Base-by-base conservation (phyloP, 176 grass and related monocot species). In the Dendrocalamus sinicus region DNA sequence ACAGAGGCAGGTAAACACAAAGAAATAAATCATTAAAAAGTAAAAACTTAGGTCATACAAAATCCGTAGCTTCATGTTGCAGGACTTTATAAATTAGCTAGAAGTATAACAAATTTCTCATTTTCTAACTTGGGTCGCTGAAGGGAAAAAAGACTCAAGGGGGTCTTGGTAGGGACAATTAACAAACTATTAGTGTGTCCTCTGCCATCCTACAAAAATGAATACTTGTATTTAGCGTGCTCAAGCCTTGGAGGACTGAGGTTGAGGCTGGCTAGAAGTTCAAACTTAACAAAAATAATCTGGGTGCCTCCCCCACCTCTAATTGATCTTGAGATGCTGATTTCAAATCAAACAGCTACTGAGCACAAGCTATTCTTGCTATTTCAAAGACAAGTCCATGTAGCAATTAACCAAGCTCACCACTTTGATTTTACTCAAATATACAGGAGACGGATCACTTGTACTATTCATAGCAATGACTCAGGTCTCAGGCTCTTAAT, bases 1-100 rank as follows among this genome's bases (percentile, higher is more conserved):
- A 51, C 17, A 71, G 17, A 71, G n/a, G 12, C 8, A 64, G 45
- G 15, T 72, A 72, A 73, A 37, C 67, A 86, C 9, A 72, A 51
- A 32, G 32, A 32, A 32, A 32, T 32, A 32, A 32, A 32, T 32
- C 32, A 32, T 32, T 32, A 32, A 32, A 32, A 32, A 32, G 32
- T 32, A 32, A 32, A 32, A 32, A 3, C 32, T 32, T 32, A 32
- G 32, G 32, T 32, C 32, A 32, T 32, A 32, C 32, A 32, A 32
- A 32, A 32, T 32, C 32, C 32, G 32, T 32, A 73, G 15, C 81
- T 60, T 83, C 43, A 26, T 82, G 52, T 32, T 20, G 30, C 9
- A 48, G 47, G 22, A 9, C 6, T n/a, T 43, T 5, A 8, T 61
- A 77, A 35, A 65, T 65, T 28, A 65, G 12, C 62, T 28, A 65